Conservation (phyloP, 768 basidiomycete species). For the Hortiboletus campestris region DNA sequence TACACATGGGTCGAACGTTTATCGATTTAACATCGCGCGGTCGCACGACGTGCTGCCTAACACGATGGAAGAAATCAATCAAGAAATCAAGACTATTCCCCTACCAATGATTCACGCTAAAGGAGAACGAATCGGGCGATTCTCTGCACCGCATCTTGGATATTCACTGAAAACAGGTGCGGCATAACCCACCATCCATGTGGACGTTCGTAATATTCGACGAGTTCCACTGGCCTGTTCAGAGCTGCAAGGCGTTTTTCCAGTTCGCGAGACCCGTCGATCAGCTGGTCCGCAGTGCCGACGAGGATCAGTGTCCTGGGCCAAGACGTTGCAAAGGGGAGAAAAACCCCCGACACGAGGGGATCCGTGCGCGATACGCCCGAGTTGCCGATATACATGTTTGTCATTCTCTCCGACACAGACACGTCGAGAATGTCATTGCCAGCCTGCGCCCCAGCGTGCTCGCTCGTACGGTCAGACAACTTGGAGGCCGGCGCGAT, state of each 20-base stretch:
- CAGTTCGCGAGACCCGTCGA: constrained; percentile 11
- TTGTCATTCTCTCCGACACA: neutral
- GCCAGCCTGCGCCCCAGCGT: neutral
- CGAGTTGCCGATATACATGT: constrained; percentile 13
- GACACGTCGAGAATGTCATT: neutral
- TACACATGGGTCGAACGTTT: neutral
- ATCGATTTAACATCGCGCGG: too few species aligned
- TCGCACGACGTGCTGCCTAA: neutral
- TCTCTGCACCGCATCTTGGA: constrained; percentile 13
- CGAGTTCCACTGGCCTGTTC: constrained; percentile 13
- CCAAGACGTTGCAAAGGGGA: constrained; percentile 18
- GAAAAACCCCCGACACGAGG: constrained; percentile 13
- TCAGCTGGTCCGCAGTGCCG: constrained; percentile 15
- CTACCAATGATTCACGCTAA: neutral
- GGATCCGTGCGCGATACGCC: constrained; percentile 12
- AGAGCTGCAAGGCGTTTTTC: neutral
- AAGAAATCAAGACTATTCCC: too few species aligned
- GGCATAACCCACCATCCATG: constrained; percentile 24
- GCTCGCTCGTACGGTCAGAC: neutral
- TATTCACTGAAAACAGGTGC: constrained; percentile 13
- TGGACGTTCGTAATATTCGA: constrained; percentile 24
- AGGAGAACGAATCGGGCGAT: constrained; percentile 5
- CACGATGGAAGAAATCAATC: neutral
- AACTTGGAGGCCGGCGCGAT: constrained; percentile 43
- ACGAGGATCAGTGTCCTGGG: constrained; percentile 24